Evolutionary conservation across 331 rosid genomes (phyloP), one percentile per base, ranked within the genome.

Genomic region (Malus hybrid): DNA sequence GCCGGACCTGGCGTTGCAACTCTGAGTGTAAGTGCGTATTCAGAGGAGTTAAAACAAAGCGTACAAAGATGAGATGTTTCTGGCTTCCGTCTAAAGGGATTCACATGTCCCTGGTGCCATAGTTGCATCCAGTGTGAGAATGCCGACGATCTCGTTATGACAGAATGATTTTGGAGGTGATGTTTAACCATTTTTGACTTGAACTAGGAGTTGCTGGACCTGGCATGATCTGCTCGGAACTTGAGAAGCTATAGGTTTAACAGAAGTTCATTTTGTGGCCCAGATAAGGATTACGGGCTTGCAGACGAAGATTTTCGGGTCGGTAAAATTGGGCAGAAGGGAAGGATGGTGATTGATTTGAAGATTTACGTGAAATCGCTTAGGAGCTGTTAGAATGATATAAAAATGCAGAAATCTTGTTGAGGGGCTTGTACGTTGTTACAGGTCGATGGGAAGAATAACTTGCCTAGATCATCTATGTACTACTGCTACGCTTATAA

Each of bases 1-100:
- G 86, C 98, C 98, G 12, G 98, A 93, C 86, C 86, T 93, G 71
- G 98, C 97, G 76, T 80, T 93, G 86, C 98, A 93, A 80, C 87
- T 93, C 64, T 93, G 85, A 89, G 50, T 44, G 15, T 11, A 44
- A 12, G 15, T 44, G 27, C 10, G 29, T 52, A 44, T 24, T 24
- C 65, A 14, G 69, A 52, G 34, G 65, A 27, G 36, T 39, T 73
- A 44, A 61, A 61, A 56, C 22, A 39, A 52, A 48, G 70, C 29
- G 76, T 69, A 42, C 44, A 70, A 57, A 60, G 56, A 13, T 48
- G 56, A 67, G 39, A 55, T 2, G 22, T 20, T 50, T 39, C 7
- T 60, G 77, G 78, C 55, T 50, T 65, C 62, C 15, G 34, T 28
- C 62, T 65, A 10, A 31, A 28, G 63, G 77, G 28, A 24, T 48